These are phyloP conservation scores for Chalciporus piperatus DNA, from an alignment of 768 basidiomycete species.

Conservation along the genomic window DNA sequence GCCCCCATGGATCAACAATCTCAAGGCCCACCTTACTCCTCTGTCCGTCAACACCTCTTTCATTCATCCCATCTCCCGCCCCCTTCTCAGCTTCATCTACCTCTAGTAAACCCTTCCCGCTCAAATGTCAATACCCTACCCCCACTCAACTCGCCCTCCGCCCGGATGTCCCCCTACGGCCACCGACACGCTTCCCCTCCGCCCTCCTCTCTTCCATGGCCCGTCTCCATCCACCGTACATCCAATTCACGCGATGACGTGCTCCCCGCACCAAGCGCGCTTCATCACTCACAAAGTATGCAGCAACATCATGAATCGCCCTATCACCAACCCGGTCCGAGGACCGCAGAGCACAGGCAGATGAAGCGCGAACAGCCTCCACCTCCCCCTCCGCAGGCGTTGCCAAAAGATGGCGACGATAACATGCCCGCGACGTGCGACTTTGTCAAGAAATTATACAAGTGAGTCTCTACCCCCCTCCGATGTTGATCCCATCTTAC, in stretches of 20 bases:
- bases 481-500: neutral
- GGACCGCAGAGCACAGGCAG: slow-evolving; percentile 23
- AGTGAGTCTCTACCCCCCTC: slow-evolving; percentile 43
- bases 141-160: slow-evolving; percentile 33
- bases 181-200: slow-evolving; percentile 31
- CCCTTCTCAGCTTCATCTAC: slow-evolving; percentile 40
- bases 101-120: slow-evolving; percentile 34
- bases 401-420: slow-evolving; percentile 52
- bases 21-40: slow-evolving; percentile 28
- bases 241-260: slow-evolving; percentile 44
- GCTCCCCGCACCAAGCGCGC: slow-evolving; percentile 20
- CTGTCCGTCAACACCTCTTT: slow-evolving; percentile 36
- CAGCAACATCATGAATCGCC: slow-evolving; percentile 22
- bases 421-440: slow-evolving; percentile 85
- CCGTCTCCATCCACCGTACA: slow-evolving; percentile 32
- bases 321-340: slow-evolving; percentile 21
- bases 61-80: slow-evolving; percentile 44
- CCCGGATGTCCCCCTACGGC: slow-evolving; percentile 24
- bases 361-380: slow-evolving; percentile 30
- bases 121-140: slow-evolving; percentile 40
- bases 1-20: slow-evolving; percentile 27
- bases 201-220: slow-evolving; percentile 22
- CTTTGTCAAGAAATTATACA: slow-evolving; percentile 94
- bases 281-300: slow-evolving; percentile 14
- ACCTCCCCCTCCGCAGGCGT: slow-evolving; percentile 17